Evolutionary conservation across 2,329 filamentous ascomycete species (phyloP).

Genomic region (Tolypocladium amazonense): DNA sequence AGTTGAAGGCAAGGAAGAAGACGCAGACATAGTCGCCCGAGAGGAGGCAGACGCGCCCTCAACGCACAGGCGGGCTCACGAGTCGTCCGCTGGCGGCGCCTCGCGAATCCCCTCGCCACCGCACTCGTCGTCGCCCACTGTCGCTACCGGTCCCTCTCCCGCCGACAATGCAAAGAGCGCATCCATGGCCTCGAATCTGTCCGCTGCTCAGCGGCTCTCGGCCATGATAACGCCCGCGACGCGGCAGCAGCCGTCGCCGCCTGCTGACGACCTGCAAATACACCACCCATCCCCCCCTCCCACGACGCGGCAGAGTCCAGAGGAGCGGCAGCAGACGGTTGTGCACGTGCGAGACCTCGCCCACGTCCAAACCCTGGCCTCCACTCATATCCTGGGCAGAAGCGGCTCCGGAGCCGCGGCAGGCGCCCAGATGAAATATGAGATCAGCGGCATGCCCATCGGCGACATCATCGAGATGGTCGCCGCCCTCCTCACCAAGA

Average conservation of each 20-base stretch:
- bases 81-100: conserved; percentile 25
- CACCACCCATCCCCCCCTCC: conserved; percentile 4
- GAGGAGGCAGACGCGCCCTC: background rate
- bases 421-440: conserved; percentile 58
- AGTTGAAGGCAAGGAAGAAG: background rate
- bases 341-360: conserved; percentile 82
- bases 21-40: background rate
- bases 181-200: conserved; percentile 36
- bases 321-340: conserved; percentile 24
- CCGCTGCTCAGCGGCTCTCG: conserved; percentile 9
- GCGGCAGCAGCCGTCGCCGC: conserved; percentile 23
- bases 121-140: conserved; percentile 39
- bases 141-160: conserved; percentile 22
- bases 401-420: conserved; percentile 36
- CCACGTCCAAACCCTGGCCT: conserved; percentile 83
- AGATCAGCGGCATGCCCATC: conserved; percentile 96
- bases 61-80: background rate
- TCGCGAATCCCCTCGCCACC: conserved; percentile 44
- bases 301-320: background rate
- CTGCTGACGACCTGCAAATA: conserved; percentile 25
- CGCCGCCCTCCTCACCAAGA: conserved; percentile 88
- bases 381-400: conserved; percentile 57
- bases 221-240: conserved; percentile 8
- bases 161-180: conserved; percentile 30
- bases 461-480: conserved; percentile 99